Conservation (phyloP, 2,329 filamentous ascomycete genomes). For the Colletotrichum liaoningense region DNA sequence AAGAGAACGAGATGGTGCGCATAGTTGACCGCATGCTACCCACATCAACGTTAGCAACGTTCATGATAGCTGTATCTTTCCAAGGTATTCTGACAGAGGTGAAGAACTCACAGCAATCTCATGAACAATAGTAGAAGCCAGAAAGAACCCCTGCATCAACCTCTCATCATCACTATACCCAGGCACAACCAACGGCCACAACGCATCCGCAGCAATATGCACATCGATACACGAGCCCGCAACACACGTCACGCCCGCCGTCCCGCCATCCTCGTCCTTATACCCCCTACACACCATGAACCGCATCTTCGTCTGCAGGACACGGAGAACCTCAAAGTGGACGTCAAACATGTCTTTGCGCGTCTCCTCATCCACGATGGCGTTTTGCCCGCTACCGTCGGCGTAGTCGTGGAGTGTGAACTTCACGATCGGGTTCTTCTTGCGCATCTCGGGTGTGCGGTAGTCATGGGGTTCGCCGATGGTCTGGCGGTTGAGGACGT, state of each 20-base stretch:
- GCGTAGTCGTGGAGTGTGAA: neutral
- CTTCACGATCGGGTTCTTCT: neutral
- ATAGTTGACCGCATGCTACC: neutral
- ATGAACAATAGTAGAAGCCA: slow-evolving; percentile 1
- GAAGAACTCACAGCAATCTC: neutral
- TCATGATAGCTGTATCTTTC: too few relatives aligned
- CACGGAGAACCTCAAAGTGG: neutral
- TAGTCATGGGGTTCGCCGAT: slow-evolving; percentile 32
- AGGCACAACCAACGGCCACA: neutral
- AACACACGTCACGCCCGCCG: neutral
- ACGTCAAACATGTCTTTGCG: too few relatives aligned
- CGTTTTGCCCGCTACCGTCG: neutral
- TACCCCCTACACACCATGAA: neutral
- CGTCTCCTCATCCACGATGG: neutral
- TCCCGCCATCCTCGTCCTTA: neutral
- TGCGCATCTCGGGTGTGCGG: slow-evolving; percentile 2
- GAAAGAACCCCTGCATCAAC: neutral
- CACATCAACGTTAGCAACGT: neutral
- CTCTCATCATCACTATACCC: slow-evolving; percentile 3
- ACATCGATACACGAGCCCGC: neutral
- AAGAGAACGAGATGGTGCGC: neutral
- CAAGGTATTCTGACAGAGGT: neutral
- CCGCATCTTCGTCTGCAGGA: neutral
- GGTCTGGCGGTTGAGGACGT: slow-evolving; percentile 41
- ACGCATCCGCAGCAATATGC: neutral